Evolutionary conservation across 345 rosid genomes (phyloP), one percentile per base, ranked within the genome.

Genomic region (Anacardium occidentale): DNA sequence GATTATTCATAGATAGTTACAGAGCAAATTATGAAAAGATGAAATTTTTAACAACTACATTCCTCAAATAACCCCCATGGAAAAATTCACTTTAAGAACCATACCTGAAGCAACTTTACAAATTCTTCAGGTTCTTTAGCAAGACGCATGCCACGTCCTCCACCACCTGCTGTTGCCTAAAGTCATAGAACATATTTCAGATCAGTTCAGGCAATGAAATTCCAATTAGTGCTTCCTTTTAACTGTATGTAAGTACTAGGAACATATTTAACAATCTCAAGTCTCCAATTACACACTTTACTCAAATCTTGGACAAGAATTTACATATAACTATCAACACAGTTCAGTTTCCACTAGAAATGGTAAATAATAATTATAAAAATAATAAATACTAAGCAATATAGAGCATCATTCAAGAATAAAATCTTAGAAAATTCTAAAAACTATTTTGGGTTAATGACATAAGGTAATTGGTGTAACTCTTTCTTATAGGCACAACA

Each of bases 81-180:
- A 47, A 74, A 53, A 73, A 44, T 29, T 62, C 12, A 61, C 45
- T 45, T 51, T 72, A 48, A 62, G 63, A 24, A 21, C 47, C 62
- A 67, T 85, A 94, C 98, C 97, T 92, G 97, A 24, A 94, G 81
- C 78, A 94, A 79, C 86, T 94, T 92, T 53, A 94, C 97, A 89
- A 94, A 94, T 78, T 94, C 99, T 18, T 80, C 89, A 21, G 98
- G 98, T 77, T 88, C 96, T 75, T 90, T 94, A 62, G 98, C 98
- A 69, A 94, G 97, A 69, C 98, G 98, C 98, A 94, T 94, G 74
- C 99, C 99, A 81, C 97, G 93, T 60, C 98, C 97, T 72, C 98
- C 99, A 83, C 99, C 99, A 83, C 99, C 97, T 18, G 99, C 97
- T 64, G 98, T 94, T 81, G 99, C 99, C 99, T 92, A 70, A 79